Conservation (phyloP, 768 basidiomycete genomes). For the Asterophora parasitica region DNA sequence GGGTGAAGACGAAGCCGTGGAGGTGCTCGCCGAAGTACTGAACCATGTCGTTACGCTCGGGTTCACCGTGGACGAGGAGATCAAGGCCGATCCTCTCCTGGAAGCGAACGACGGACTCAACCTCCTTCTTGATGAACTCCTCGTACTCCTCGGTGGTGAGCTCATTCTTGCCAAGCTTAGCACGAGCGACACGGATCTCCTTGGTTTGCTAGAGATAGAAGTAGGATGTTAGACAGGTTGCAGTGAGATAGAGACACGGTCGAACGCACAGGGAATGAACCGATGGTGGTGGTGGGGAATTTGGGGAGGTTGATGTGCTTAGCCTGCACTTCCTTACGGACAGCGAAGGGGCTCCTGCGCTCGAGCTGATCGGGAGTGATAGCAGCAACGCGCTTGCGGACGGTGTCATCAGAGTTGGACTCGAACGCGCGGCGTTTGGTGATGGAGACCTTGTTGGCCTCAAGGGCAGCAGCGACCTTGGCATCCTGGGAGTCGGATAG, state of each 20-base stretch:
- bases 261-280: constrained; percentile 85
- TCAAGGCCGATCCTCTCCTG: constrained; percentile 96
- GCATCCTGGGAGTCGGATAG: constrained; percentile 83
- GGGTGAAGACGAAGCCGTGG: constrained; percentile 94
- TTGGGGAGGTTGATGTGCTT: constrained; percentile 87
- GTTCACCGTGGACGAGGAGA: constrained; percentile 96
- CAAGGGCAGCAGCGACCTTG: constrained; percentile 64
- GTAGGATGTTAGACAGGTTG: constrained; percentile 11
- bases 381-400: constrained; percentile 91
- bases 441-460: constrained; percentile 88
- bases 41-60: constrained; percentile 99
- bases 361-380: constrained; percentile 84
- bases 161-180: constrained; percentile 90
- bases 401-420: constrained; percentile 85
- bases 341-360: constrained; percentile 85
- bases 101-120: constrained; percentile 89
- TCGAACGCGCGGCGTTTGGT: constrained; percentile 94
- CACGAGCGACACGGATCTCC: constrained; percentile 96
- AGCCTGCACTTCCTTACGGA: constrained; percentile 84
- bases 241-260: not conserved
- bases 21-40: constrained; percentile 99
- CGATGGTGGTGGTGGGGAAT: constrained; percentile 98
- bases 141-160: constrained; percentile 86
- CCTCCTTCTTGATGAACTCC: constrained; percentile 97
- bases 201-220: constrained; percentile 76